A percentile compares a stretch with the other conserved stretches of the same genome.
Conservation (phyloP, 495 filamentous ascomycete genomes). For the Penicillium psychrofluorescens region DNA sequence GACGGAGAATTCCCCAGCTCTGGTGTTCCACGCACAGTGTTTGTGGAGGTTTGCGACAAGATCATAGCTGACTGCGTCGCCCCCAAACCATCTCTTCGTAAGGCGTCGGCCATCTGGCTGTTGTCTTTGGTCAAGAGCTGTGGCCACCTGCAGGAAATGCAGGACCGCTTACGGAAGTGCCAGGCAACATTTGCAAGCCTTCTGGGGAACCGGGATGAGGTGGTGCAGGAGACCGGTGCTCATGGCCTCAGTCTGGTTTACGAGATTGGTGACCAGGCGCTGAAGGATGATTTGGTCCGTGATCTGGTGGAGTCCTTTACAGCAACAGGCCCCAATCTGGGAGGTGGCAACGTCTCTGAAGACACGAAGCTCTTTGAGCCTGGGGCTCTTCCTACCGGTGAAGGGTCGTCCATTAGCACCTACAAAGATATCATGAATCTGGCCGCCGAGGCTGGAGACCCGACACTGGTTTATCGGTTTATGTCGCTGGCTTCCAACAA, state of each 20-base stretch:
- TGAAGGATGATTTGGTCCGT: conserved; percentile 75
- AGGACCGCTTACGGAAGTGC: conserved; percentile 64
- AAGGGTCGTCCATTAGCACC: conserved; percentile 80
- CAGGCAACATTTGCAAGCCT: conserved; percentile 82
- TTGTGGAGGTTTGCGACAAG: conserved; percentile 55
- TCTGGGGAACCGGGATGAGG: conserved; percentile 81
- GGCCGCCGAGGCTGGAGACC: conserved; percentile 88
- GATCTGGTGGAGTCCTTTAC: conserved; percentile 88
- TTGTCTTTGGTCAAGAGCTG: conserved; percentile 90
- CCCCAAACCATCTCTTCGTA: conserved; percentile 79
- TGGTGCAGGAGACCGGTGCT: conserved; percentile 92
- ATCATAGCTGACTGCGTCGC: conserved; percentile 65
- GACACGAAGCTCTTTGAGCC: conserved; percentile 92
- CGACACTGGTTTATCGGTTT: conserved; percentile 90
- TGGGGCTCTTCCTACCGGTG: conserved; percentile 85
- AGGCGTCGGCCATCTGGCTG: conserved; percentile 88
- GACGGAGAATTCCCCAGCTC: conserved; percentile 37
- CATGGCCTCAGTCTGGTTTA: conserved; percentile 85
- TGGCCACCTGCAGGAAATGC: conserved; percentile 63
- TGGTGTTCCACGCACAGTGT: conserved; percentile 35
- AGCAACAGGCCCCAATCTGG: conserved; percentile 58
- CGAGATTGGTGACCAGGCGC: conserved; percentile 73
- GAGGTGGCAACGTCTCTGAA: conserved; percentile 66
- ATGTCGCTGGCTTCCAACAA: conserved; percentile 95
- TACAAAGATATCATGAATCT: conserved; percentile 95